Evolutionary conservation across 2,329 filamentous ascomycete species (phyloP).

Genomic region (Sporothrix brasiliensis): DNA sequence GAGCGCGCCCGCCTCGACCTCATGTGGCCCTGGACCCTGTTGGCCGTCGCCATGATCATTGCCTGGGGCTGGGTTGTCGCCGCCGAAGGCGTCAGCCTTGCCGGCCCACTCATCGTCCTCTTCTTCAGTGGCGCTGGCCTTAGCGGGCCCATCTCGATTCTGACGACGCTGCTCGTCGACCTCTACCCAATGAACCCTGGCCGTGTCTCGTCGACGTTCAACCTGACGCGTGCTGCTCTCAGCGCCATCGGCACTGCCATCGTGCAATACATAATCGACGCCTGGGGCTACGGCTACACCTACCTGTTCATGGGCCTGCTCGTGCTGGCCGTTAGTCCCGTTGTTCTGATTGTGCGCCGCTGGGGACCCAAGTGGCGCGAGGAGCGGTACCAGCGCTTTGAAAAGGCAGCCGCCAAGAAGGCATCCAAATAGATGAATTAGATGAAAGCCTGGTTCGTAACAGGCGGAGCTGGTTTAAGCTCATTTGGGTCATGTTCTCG

Average conservation of each 20-base stretch:
- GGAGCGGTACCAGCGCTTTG: constrained; percentile 40
- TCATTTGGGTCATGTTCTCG: too few relatives aligned
- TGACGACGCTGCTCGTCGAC: constrained; percentile 50
- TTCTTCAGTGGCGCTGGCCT: constrained; percentile 46
- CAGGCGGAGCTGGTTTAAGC: too few relatives aligned
- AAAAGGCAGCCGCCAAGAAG: constrained; percentile 26
- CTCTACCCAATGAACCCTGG: constrained; percentile 49
- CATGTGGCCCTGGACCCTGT: constrained; percentile 47
- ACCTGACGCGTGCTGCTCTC: constrained; percentile 47
- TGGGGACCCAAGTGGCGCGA: constrained; percentile 44
- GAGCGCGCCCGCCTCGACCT: constrained; percentile 45
- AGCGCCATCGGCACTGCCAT: constrained; percentile 48
- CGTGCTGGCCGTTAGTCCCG: constrained; percentile 40
- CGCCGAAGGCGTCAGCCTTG: constrained; percentile 43
- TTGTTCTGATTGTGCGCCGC: constrained; percentile 40
- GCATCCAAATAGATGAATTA: not conserved
- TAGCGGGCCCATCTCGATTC: constrained; percentile 48
- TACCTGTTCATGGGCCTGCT: constrained; percentile 45
- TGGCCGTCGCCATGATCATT: constrained; percentile 49
- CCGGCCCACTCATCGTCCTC: constrained; percentile 47
- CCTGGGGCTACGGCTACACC: constrained; percentile 47
- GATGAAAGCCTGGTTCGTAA: too few relatives aligned
- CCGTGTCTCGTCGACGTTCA: constrained; percentile 49
- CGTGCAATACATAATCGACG: constrained; percentile 48
- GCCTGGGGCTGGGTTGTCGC: constrained; percentile 51